Base-by-base conservation (phyloP, 2,329 filamentous ascomycete genomes). In the Achaetomium macrosporum region DNA sequence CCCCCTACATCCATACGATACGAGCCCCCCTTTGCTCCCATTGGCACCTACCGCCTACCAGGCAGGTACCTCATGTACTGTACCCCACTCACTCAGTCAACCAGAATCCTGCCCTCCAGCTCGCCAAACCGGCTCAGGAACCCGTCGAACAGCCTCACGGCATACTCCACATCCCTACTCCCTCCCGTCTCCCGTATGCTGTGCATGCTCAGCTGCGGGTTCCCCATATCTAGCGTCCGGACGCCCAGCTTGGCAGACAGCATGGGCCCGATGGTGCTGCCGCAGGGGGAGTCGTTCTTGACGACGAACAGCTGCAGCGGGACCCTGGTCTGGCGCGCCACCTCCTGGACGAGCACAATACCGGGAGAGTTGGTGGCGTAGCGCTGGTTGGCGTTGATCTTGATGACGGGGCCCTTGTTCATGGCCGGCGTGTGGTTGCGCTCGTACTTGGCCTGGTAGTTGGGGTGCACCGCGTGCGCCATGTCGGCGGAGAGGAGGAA, bases 261-360 rank as follows among this genome's bases (percentile, higher is more conserved):
- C 84, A 96, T 96, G n/a, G 93, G 93, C 0, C 93, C 93, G 65
- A 99, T 99, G 35, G 93, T 99, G 73, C 88, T 92, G 51, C 93
- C 93, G 69, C 93, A 99, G 48, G 87, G 83, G 4, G 87, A 93
- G 69, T 99, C 93, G 70, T 99, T 99, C 65, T 91, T 83, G 43
- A 97, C 92, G 39, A 99, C 93, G 65, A 97, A 97, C 37, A 97
- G 76, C 74, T 99, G 93, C 50, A 99, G 78, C 13, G 93, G 93
- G 17, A 97, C 90, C 20, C 83, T 84, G 16, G 79, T 81, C 33
- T 76, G 73, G 43, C 79, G 82, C 43, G 93, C 93, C 40, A 87
- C 84, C 73, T 97, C 91, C 70, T 96, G 88, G 11, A 99, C 70
- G 33, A 99, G 76, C 8, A 95, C 92, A 61, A 97, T 95, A 35